Evolutionary conservation across 2,329 filamentous ascomycete species (phyloP).

Genomic region (Talaromyces marneffei): DNA sequence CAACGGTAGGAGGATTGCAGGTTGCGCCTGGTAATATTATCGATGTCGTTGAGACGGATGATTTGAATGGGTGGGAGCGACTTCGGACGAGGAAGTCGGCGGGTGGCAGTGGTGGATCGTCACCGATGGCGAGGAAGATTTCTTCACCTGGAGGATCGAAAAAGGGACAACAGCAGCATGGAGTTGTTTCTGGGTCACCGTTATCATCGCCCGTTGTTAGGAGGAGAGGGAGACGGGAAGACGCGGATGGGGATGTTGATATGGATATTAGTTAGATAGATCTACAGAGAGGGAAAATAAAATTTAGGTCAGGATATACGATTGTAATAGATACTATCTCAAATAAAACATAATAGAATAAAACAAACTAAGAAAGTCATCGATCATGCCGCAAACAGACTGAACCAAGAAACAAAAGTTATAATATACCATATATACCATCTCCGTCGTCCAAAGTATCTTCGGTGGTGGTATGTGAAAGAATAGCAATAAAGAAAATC

Average conservation of each 20-base stretch:
- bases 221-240: background rate
- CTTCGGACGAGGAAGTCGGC: background rate
- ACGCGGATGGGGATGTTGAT: slow-evolving; percentile 3
- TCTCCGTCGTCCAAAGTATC: background rate
- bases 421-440: background rate
- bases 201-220: background rate
- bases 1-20: background rate
- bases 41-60: slow-evolving; percentile 8
- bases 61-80: slow-evolving; percentile 3
- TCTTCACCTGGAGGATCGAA: background rate
- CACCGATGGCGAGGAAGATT: background rate
- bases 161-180: background rate
- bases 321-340: background rate
- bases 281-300: background rate
- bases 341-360: background rate
- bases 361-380: slow-evolving; percentile 11
- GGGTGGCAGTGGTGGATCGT: background rate
- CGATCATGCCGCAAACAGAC: slow-evolving; percentile 9
- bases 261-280: background rate
- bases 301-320: background rate
- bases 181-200: background rate
- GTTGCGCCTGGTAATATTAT: background rate
- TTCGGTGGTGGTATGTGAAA: background rate
- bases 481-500: background rate
- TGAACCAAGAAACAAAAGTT: background rate